A percentile compares a stretch with the other conserved stretches of the same genome.
Conservation (phyloP, 148 eudicot genomes). For the Cornus controversa region DNA sequence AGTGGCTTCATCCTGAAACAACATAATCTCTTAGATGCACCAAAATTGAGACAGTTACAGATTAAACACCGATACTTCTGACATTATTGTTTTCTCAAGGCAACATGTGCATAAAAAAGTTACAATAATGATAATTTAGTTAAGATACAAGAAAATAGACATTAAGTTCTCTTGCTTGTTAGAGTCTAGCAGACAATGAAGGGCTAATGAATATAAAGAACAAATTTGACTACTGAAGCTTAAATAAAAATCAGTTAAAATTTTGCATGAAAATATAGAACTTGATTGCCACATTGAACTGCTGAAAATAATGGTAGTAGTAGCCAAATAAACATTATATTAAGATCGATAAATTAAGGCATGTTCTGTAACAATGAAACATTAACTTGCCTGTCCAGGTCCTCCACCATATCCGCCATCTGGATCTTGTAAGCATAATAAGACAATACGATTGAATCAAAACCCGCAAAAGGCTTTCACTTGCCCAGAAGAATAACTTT, state of each 20-base stretch:
- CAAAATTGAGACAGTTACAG: neutral
- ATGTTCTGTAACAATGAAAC: neutral
- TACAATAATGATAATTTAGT: neutral
- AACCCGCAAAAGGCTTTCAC: neutral
- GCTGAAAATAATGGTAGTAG: neutral
- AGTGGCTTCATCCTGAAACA: neutral
- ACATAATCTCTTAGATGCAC: neutral
- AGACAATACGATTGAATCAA: neutral
- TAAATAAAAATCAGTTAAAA: neutral
- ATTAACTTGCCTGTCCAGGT: slow-evolving; percentile 79
- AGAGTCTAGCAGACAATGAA: neutral
- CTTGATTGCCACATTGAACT: slow-evolving; percentile 3
- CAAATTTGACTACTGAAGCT: neutral
- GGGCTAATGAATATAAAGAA: neutral
- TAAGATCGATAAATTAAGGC: neutral
- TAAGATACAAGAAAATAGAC: no score
- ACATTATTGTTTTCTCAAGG: no score
- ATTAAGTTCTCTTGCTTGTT: no score
- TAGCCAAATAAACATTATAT: neutral
- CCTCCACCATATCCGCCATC: slow-evolving; percentile 97
- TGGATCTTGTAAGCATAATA: slow-evolving; percentile 55
- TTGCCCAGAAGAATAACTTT: neutral
- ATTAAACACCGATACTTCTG: neutral
- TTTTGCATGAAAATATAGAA: neutral
- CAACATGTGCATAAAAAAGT: neutral